Conservation (phyloP, 2,329 filamentous ascomycete species). For the Epichloe sp. region DNA sequence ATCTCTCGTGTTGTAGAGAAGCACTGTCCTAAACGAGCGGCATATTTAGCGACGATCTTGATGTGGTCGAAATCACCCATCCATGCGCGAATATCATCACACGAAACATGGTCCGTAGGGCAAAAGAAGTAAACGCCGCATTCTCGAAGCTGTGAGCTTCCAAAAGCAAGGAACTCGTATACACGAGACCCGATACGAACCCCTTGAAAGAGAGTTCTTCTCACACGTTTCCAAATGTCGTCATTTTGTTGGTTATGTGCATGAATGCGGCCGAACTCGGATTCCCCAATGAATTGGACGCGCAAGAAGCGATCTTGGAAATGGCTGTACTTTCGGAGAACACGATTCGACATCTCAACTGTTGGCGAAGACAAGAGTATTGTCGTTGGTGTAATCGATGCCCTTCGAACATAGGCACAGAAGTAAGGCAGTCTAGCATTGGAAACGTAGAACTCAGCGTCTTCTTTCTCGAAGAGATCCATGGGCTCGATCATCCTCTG, state of each 20-base stretch:
- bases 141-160: slow-evolving; percentile 89
- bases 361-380: slow-evolving; percentile 65
- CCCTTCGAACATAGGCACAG: slow-evolving; percentile 64
- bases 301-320: slow-evolving; percentile 69
- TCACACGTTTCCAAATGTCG: slow-evolving; percentile 61
- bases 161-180: slow-evolving; percentile 86
- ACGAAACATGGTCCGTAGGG: slow-evolving; percentile 50
- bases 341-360: slow-evolving; percentile 77
- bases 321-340: slow-evolving; percentile 60
- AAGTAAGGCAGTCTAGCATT: slow-evolving; percentile 50
- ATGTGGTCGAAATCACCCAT: slow-evolving; percentile 83
- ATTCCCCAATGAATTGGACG: slow-evolving; percentile 81
- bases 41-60: slow-evolving; percentile 73
- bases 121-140: slow-evolving; percentile 90
- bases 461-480: slow-evolving; percentile 49
- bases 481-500: slow-evolving; percentile 55
- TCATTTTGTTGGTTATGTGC: slow-evolving; percentile 43
- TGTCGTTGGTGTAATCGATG: slow-evolving; percentile 70
- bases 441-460: slow-evolving; percentile 33
- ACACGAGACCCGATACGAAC: slow-evolving; percentile 69
- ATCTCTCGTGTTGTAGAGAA: slow-evolving; percentile 86
- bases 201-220: slow-evolving; percentile 59
- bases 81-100: slow-evolving; percentile 65
- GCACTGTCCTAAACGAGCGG: slow-evolving; percentile 81
- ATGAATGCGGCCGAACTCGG: slow-evolving; percentile 43